A percentile compares a stretch with the other conserved stretches of the same genome.
phyloP scores from a whole-genome alignment of 208 protist genomes.

The Leishmania aethiopica region DNA sequence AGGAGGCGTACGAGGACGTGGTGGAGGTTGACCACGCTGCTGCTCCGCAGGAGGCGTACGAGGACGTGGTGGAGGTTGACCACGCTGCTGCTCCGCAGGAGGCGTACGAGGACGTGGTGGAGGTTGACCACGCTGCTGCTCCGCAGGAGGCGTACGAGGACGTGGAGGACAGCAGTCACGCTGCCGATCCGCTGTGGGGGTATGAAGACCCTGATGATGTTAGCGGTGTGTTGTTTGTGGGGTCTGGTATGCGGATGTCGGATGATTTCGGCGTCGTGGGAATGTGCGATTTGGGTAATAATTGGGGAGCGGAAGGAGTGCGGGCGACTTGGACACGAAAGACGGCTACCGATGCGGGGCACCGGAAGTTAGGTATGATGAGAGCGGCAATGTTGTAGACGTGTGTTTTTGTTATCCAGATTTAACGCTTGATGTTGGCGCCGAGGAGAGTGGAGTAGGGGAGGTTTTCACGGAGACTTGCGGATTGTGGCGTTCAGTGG shows the following conservation, averaged over 20 bases:
- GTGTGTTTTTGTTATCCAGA: conserved; percentile 13
- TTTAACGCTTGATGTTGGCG: conserved; percentile 9
- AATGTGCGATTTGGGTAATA: too few relatives aligned
- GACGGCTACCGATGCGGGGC: conserved; percentile 2
- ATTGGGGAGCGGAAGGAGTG: too few relatives aligned
- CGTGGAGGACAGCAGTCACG: background rate
- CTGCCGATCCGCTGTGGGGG: background rate
- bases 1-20: background rate
- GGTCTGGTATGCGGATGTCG: too few relatives aligned
- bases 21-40: background rate
- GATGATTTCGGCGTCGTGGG: background rate
- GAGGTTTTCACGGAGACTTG: conserved; percentile 16
- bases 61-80: too few relatives aligned
- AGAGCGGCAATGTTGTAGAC: background rate
- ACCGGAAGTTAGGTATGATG: background rate
- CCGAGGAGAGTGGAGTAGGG: background rate
- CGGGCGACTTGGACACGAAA: accelerated
- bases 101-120: background rate
- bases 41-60: background rate
- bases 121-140: background rate
- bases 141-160: background rate
- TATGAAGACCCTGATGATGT: too few relatives aligned
- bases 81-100: background rate
- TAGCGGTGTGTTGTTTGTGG: too few relatives aligned
- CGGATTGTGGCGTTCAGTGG: conserved; percentile 7